Conservation (phyloP, 768 basidiomycete species). For the Leccinum variicolor region DNA sequence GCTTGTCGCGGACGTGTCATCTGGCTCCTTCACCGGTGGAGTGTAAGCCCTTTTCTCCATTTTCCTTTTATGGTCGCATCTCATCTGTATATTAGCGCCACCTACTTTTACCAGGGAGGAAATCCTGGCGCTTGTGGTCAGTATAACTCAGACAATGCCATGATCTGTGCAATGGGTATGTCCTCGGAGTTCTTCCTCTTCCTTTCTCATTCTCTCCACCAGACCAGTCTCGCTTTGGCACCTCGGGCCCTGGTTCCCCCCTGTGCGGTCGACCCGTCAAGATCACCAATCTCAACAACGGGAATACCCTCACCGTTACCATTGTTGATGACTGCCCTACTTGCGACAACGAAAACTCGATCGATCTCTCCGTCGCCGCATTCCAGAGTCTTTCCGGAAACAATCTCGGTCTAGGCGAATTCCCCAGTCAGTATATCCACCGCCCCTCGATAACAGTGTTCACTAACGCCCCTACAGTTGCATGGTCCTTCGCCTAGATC, state of each 20-base stretch:
- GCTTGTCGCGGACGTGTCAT: slow-evolving; percentile 25
- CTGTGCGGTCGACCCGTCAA: slow-evolving; percentile 65
- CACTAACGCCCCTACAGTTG: slow-evolving; percentile 21
- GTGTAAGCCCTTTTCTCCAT: slow-evolving; percentile 33
- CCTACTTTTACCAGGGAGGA: slow-evolving; percentile 69
- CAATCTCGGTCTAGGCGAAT: slow-evolving; percentile 44
- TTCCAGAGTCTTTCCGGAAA: slow-evolving; percentile 53
- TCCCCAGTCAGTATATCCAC: slow-evolving; percentile 47
- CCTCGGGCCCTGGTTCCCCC: slow-evolving; percentile 41
- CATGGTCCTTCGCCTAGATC: slow-evolving; percentile 24
- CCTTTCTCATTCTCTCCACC: slow-evolving; percentile 5
- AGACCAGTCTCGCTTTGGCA: slow-evolving; percentile 55
- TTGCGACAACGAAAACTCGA: slow-evolving; percentile 60
- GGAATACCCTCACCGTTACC: slow-evolving; percentile 52
- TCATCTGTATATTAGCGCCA: slow-evolving; percentile 40
- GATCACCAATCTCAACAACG: slow-evolving; percentile 59
- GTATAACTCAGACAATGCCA: slow-evolving; percentile 50
- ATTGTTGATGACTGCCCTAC: slow-evolving; percentile 84
- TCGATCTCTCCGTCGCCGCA: slow-evolving; percentile 70
- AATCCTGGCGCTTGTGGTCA: slow-evolving; percentile 78
- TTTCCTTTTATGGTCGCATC: neutral
- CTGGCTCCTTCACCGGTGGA: slow-evolving; percentile 31
- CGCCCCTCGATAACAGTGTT: neutral
- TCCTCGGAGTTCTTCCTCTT: neutral
- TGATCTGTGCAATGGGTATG: slow-evolving; percentile 64